Evolutionary conservation across 1,284 basidiomycete species (phyloP).

Genomic region (Malassezia pachydermatis): DNA sequence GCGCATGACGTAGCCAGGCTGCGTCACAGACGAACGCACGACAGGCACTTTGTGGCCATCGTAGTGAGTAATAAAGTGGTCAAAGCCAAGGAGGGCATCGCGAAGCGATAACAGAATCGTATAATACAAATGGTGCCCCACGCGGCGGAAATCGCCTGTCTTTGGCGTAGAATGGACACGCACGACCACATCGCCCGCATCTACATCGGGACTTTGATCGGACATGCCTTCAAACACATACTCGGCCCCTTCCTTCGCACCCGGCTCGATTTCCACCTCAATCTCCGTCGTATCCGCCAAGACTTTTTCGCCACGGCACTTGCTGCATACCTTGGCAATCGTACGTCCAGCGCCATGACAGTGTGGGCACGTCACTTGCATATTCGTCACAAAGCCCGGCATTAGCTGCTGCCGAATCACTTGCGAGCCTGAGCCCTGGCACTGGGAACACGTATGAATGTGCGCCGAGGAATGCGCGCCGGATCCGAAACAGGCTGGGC

Average conservation of each 20-base stretch:
- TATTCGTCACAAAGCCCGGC: slow-evolving; percentile 45
- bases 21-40: slow-evolving; percentile 30
- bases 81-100: slow-evolving; percentile 44
- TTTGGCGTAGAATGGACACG: slow-evolving; percentile 23
- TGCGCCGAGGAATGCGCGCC: slow-evolving; percentile 39
- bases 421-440: slow-evolving; percentile 35
- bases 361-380: slow-evolving; percentile 35
- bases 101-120: slow-evolving; percentile 33
- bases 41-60: slow-evolving; percentile 35
- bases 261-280: slow-evolving; percentile 39
- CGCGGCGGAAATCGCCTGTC: slow-evolving; percentile 34
- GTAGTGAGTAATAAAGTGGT: slow-evolving; percentile 35
- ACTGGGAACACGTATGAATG: slow-evolving; percentile 38
- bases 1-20: slow-evolving; percentile 33
- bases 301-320: slow-evolving; percentile 38
- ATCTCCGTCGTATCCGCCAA: slow-evolving; percentile 31
- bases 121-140: slow-evolving; percentile 36
- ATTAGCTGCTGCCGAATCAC: slow-evolving; percentile 46
- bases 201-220: slow-evolving; percentile 40
- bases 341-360: slow-evolving; percentile 37
- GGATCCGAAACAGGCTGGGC: slow-evolving; percentile 40
- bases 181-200: slow-evolving; percentile 43
- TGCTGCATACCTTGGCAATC: slow-evolving; percentile 32
- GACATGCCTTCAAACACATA: slow-evolving; percentile 37
- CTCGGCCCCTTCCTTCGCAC: slow-evolving; percentile 35